Percentiles rank a stretch among this genome's conserved stretches.
These are phyloP conservation scores for Trametes villosa DNA, from an alignment of 768 basidiomycete species.

Conservation along the genomic window DNA sequence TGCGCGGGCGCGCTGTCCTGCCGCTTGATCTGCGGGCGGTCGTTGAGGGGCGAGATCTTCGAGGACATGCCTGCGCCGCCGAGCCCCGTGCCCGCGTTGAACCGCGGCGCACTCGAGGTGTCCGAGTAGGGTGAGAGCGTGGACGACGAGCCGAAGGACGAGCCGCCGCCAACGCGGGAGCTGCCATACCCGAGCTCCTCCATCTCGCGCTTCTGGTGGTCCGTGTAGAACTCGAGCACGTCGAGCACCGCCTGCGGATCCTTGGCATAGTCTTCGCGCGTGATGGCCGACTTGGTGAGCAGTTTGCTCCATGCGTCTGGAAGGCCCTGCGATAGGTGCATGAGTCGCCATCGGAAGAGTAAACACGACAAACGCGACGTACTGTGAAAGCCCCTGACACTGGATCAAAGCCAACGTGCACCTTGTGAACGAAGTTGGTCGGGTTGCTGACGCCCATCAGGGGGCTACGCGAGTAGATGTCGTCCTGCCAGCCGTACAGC, in stretches of 20 bases:
- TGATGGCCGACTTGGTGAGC: conserved; percentile 97
- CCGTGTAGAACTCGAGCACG: conserved; percentile 97
- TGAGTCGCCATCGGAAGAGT: neutral
- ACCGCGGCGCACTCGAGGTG: conserved; percentile 64
- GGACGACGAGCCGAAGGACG: conserved; percentile 25
- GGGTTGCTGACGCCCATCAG: conserved; percentile 93
- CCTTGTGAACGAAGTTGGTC: conserved; percentile 98
- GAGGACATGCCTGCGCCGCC: conserved; percentile 57
- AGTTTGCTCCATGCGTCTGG: conserved; percentile 98
- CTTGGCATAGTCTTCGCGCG: conserved; percentile 95
- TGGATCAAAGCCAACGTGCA: conserved; percentile 97
- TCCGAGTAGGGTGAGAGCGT: conserved; percentile 40
- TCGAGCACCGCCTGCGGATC: conserved; percentile 98
- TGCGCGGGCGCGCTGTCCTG: conserved; percentile 50
- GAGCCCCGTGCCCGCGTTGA: conserved; percentile 90
- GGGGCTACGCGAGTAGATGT: conserved; percentile 90
- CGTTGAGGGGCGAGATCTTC: conserved; percentile 46
- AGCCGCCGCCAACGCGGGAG: conserved; percentile 29
- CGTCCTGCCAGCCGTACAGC: conserved; percentile 98
- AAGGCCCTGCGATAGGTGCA: conserved; percentile 64
- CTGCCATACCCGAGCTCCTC: conserved; percentile 59
- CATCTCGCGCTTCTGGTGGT: conserved; percentile 93
- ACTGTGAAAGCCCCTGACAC: conserved; percentile 93
- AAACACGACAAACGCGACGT: conserved; percentile 37
- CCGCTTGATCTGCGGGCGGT: conserved; percentile 45